phyloP scores from a whole-genome alignment of 805 yeast species.

The Ogataea ganodermae region DNA sequence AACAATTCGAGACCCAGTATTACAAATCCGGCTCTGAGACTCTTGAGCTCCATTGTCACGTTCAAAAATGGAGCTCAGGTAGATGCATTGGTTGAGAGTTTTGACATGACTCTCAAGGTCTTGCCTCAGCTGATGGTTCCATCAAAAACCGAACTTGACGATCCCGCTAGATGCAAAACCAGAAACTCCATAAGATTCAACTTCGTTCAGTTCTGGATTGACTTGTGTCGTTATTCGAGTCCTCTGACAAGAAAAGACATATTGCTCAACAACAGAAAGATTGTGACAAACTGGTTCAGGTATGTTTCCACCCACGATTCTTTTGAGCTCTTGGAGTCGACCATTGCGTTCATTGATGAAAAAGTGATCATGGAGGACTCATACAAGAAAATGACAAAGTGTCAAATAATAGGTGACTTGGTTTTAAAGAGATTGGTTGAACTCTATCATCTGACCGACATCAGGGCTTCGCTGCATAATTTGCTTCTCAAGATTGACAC shows the following conservation, averaged over 20 bases:
- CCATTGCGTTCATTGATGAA: slow-evolving; percentile 50
- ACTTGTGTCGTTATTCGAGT: slow-evolving; percentile 49
- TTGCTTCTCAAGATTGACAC: slow-evolving; percentile 53
- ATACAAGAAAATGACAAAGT: slow-evolving; percentile 68
- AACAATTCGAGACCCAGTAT: slow-evolving; percentile 55
- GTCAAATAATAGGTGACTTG: slow-evolving; percentile 77
- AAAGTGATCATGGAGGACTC: slow-evolving; percentile 58
- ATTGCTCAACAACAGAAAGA: slow-evolving; percentile 53
- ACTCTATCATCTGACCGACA: slow-evolving; percentile 39
- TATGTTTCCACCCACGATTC: slow-evolving; percentile 58
- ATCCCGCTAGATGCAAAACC: slow-evolving; percentile 38
- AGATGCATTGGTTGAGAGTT: slow-evolving; percentile 59
- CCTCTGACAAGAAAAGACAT: slow-evolving; percentile 66
- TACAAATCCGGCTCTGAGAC: slow-evolving; percentile 61
- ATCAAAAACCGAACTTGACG: slow-evolving; percentile 45
- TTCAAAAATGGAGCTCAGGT: slow-evolving; percentile 52
- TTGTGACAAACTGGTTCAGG: slow-evolving; percentile 70
- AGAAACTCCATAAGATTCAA: slow-evolving; percentile 53
- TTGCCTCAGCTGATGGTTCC: slow-evolving; percentile 66
- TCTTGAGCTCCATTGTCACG: slow-evolving; percentile 53
- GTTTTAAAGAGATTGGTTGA: slow-evolving; percentile 59
- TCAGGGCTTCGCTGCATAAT: slow-evolving; percentile 42
- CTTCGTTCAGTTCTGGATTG: slow-evolving; percentile 63
- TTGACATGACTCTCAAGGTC: slow-evolving; percentile 66
- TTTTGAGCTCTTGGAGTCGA: slow-evolving; percentile 37